Percentiles rank a stretch among this genome's conserved stretches.
Conservation (phyloP, 139 green algal species). For the Mychonastes homosphaera region DNA sequence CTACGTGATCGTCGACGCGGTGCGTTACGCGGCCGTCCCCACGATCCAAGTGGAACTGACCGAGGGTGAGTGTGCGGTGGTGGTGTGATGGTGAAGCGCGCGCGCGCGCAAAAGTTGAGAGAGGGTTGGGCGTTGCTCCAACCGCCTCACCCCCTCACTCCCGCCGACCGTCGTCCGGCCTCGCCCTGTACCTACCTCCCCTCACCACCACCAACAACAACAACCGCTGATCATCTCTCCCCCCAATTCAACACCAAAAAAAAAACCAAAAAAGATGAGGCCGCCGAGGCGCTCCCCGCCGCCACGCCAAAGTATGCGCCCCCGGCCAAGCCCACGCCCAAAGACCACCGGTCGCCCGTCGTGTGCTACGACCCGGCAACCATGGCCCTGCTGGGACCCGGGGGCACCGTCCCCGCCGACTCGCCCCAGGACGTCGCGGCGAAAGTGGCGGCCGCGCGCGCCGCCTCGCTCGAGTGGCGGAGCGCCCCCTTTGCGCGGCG, state of each 20-base stretch:
- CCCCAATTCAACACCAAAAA: no score
- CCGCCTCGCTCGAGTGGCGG: conserved; percentile 41
- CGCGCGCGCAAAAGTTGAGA: no score
- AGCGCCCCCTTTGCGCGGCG: conserved; percentile 67
- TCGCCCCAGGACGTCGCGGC: not conserved
- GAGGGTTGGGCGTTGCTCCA: not conserved
- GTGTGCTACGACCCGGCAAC: conserved; percentile 79
- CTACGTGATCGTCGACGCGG: conserved; percentile 9
- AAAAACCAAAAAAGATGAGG: no score
- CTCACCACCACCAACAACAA: no score
- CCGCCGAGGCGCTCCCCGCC: conserved; percentile 6
- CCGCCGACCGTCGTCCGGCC: not conserved
- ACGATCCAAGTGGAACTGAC: conserved; percentile 4
- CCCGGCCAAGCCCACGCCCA: not conserved
- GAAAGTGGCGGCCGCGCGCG: not conserved
- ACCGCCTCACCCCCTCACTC: not conserved
- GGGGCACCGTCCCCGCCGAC: not conserved
- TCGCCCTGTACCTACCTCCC: not conserved
- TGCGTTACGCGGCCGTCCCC: conserved; percentile 8
- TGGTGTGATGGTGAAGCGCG: not conserved
- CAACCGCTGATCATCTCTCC: no score
- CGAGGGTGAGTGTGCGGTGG: not conserved
- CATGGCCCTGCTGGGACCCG: conserved; percentile 70
- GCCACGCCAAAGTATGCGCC: not conserved
- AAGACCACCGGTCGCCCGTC: conserved; percentile 18